These are phyloP conservation scores for Tetracladium marchalianum DNA, from an alignment of 495 filamentous ascomycete genomes.

Conservation along the genomic window DNA sequence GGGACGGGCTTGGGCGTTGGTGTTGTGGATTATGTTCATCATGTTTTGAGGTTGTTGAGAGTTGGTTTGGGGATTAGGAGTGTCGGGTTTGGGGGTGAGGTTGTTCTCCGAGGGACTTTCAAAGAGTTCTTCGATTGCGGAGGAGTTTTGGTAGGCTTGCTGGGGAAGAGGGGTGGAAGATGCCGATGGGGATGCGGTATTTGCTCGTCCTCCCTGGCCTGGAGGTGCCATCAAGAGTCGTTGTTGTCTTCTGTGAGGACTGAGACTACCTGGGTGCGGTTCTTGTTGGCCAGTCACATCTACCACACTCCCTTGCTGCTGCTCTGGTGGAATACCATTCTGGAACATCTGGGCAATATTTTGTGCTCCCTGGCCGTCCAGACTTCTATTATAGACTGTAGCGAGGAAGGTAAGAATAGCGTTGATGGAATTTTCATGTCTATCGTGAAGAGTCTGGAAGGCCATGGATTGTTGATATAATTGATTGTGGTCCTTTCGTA, in stretches of 20 bases:
- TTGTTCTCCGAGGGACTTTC: slow-evolving; percentile 14
- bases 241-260: slow-evolving; percentile 23
- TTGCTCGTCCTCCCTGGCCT: slow-evolving; percentile 20
- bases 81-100: slow-evolving; percentile 1
- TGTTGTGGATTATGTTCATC: slow-evolving; percentile 77
- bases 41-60: slow-evolving; percentile 51
- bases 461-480: slow-evolving; percentile 81
- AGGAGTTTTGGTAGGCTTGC: slow-evolving; percentile 21
- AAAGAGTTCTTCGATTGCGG: slow-evolving; percentile 25
- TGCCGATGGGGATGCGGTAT: slow-evolving; percentile 27
- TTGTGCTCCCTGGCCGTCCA: slow-evolving; percentile 44
- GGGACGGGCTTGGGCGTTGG: slow-evolving; percentile 53
- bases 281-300: slow-evolving; percentile 43
- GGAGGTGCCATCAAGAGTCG: slow-evolving; percentile 21
- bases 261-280: slow-evolving; percentile 28
- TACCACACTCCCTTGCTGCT: slow-evolving; percentile 58
- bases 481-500: slow-evolving; percentile 77
- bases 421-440: slow-evolving; percentile 96
- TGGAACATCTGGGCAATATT: slow-evolving; percentile 65
- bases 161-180: slow-evolving; percentile 17
- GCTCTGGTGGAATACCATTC: slow-evolving; percentile 50
- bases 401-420: slow-evolving; percentile 95
- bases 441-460: slow-evolving; percentile 85
- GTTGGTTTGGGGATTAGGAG: slow-evolving; percentile 39
- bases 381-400: slow-evolving; percentile 77